These are phyloP conservation scores for Pelagomonas calceolata DNA, from an alignment of 108 stramenopile genomes.

Conservation along the genomic window DNA sequence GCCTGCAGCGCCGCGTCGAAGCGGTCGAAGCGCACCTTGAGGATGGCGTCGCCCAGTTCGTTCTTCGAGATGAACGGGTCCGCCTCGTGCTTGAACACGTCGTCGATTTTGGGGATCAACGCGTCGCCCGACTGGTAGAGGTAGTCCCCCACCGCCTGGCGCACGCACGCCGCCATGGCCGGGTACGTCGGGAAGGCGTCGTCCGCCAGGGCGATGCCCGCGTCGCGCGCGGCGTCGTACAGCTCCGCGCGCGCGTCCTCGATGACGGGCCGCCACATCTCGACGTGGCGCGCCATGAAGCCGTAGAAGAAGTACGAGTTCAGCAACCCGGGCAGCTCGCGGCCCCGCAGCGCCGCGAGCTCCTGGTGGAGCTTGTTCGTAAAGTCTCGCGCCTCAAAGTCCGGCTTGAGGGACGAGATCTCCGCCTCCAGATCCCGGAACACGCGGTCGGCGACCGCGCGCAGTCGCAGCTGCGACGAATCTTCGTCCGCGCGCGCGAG, in stretches of 20 bases:
- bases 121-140: constrained; percentile 22
- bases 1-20: constrained; percentile 27
- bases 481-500: too few species aligned
- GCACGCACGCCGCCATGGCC: constrained; percentile 11
- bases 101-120: constrained; percentile 17
- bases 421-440: background rate
- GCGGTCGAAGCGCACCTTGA: constrained; percentile 28
- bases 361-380: constrained; percentile 17
- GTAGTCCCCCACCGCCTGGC: constrained; percentile 13
- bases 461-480: constrained; percentile 19
- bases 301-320: constrained; percentile 32
- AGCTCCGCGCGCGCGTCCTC: background rate
- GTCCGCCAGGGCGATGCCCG: constrained; percentile 17
- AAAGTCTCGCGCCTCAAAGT: constrained; percentile 26
- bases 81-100: constrained; percentile 26
- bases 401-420: constrained; percentile 23
- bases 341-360: constrained; percentile 25
- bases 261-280: constrained; percentile 30
- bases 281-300: constrained; percentile 37
- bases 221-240: constrained; percentile 16
- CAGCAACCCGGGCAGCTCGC: constrained; percentile 35
- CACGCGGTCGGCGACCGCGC: constrained; percentile 9
- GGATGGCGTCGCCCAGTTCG: constrained; percentile 34
- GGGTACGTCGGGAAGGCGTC: constrained; percentile 23
- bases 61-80: constrained; percentile 35